A percentile compares a stretch with the other conserved stretches of the same genome.
Evolutionary conservation across 2,329 filamentous ascomycete species (phyloP).

Genomic region (Cryphonectria japonica): DNA sequence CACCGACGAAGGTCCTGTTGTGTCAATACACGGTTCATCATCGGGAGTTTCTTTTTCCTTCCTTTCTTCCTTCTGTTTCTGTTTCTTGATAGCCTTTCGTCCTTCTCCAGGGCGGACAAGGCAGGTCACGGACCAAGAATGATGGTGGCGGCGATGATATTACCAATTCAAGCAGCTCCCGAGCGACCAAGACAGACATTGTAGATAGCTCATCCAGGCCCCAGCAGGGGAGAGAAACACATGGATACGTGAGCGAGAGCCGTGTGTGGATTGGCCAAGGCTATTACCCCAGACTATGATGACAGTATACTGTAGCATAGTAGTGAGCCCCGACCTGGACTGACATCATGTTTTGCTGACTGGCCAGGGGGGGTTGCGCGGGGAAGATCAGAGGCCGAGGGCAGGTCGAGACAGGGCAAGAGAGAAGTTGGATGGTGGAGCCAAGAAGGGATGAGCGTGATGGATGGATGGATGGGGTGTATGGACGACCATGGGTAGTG

Average conservation of each 20-base stretch:
- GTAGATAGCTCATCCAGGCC: neutral
- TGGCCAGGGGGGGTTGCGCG: neutral
- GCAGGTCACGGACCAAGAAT: neutral
- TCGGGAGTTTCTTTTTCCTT: neutral
- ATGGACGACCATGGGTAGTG: neutral
- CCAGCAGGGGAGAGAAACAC: neutral
- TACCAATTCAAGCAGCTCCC: neutral
- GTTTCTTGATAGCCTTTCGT: neutral
- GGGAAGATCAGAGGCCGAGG: neutral
- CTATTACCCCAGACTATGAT: neutral
- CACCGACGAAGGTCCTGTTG: too few species aligned
- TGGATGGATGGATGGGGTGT: neutral
- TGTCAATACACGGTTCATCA: neutral
- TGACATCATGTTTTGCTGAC: neutral
- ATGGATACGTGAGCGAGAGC: neutral
- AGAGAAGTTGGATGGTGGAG: neutral
- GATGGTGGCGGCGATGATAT: neutral
- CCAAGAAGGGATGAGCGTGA: neutral
- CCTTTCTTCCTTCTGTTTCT: neutral
- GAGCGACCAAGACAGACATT: neutral
- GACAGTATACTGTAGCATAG: neutral
- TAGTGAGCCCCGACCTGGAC: neutral
- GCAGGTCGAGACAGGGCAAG: neutral
- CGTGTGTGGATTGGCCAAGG: neutral
- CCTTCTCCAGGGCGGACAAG: neutral